Conservation (phyloP, 1,284 basidiomycete genomes). For the Trichosporon coremiiforme region DNA sequence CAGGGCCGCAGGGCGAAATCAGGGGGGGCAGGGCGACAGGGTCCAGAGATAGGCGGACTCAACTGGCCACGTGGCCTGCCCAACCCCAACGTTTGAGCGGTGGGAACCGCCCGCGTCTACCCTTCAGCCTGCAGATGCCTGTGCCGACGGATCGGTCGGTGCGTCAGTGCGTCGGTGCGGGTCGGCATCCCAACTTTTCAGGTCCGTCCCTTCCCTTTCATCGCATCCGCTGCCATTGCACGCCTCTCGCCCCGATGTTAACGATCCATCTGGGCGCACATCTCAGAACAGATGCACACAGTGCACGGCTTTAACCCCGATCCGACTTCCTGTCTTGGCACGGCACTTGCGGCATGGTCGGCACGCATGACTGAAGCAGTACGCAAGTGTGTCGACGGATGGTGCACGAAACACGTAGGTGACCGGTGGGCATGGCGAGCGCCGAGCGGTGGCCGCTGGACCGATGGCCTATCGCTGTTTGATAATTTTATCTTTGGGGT, state of each 20-base stretch:
- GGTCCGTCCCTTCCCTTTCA: background rate
- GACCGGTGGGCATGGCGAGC: background rate
- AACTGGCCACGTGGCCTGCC: background rate
- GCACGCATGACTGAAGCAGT: background rate
- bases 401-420: background rate
- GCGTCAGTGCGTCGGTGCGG: background rate
- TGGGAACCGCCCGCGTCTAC: background rate
- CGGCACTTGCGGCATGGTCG: background rate
- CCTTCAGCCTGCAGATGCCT: too few species aligned
- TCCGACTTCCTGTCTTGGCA: background rate
- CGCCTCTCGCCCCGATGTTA: too few species aligned
- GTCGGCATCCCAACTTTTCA: background rate
- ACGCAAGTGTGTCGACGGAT: background rate
- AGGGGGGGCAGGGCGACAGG: background rate
- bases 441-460: too few species aligned
- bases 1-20: constrained; percentile 5
- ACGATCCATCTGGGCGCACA: too few species aligned
- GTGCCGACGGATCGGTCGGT: constrained; percentile 11
- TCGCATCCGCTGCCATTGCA: background rate
- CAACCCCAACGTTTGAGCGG: constrained; percentile 13
- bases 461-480: background rate
- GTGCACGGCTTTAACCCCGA: background rate
- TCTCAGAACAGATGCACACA: too few species aligned
- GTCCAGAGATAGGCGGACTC: constrained; percentile 16
- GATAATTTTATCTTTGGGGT: constrained; percentile 15